These are phyloP conservation scores for Kodamaea anthophila DNA, from an alignment of 1,139 yeast species.

Conservation along the genomic window DNA sequence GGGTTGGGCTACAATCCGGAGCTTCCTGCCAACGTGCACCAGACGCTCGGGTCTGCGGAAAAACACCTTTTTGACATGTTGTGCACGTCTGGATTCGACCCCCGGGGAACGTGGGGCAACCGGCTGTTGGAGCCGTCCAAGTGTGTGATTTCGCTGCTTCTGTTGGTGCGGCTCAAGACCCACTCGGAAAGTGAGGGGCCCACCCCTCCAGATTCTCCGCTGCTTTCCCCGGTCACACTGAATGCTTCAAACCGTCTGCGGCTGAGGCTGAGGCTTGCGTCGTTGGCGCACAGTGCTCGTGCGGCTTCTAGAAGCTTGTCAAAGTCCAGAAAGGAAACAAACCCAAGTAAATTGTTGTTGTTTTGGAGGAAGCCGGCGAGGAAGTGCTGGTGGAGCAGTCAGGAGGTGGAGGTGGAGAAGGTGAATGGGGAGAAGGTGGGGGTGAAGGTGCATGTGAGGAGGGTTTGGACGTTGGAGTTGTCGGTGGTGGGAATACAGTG, in stretches of 20 bases:
- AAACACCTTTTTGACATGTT: conserved; percentile 93
- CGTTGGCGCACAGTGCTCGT: conserved; percentile 38
- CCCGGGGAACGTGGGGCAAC: conserved; percentile 77
- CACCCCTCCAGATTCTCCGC: conserved; percentile 47
- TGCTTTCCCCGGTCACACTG: conserved; percentile 29
- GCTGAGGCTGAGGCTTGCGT: conserved; percentile 28
- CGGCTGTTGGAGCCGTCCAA: conserved; percentile 80
- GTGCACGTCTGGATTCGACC: conserved; percentile 78
- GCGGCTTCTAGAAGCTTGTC: conserved; percentile 55
- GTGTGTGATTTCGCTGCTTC: conserved; percentile 79
- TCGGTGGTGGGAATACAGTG: conserved; percentile 53
- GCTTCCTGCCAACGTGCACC: conserved; percentile 24
- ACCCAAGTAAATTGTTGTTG: conserved; percentile 67
- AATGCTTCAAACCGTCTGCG: conserved; percentile 38
- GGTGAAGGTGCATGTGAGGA: conserved; percentile 60
- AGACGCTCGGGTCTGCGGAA: conserved; percentile 81
- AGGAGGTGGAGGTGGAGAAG: conserved; percentile 48
- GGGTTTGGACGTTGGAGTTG: conserved; percentile 84
- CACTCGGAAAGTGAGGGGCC: conserved; percentile 15
- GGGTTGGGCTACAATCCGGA: conserved; percentile 51
- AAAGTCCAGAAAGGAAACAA: conserved; percentile 30
- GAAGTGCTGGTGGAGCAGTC: conserved; percentile 98
- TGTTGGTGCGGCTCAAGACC: conserved; percentile 58
- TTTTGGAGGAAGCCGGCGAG: conserved; percentile 99
- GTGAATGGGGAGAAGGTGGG: conserved; percentile 22